phyloP scores from a whole-genome alignment of 106 monocot species.

The Dendrobium catenatum region DNA sequence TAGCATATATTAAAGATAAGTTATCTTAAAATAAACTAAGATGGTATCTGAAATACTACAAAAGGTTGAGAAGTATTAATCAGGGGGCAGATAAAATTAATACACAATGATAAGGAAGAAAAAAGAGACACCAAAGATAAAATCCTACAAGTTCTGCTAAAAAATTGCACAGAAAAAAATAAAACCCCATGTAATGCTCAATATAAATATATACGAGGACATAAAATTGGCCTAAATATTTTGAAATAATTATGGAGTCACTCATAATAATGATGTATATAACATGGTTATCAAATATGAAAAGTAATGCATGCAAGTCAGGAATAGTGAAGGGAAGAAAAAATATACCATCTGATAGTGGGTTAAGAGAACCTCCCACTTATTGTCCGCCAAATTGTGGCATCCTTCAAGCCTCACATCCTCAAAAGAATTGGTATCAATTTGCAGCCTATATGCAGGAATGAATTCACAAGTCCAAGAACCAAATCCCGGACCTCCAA shows the following conservation, averaged over 20 bases:
- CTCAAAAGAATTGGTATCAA: conserved; percentile 43
- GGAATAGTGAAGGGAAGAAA: conserved; percentile 20
- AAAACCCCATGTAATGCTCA: not conserved
- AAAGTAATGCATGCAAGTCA: not conserved
- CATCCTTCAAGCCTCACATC: conserved; percentile 67
- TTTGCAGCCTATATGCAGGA: conserved; percentile 63
- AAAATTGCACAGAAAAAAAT: not conserved
- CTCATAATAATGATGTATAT: not conserved
- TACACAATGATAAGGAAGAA: not conserved
- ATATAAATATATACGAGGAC: not conserved
- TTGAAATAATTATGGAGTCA: not conserved
- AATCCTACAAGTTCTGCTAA: no score
- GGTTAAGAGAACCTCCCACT: conserved; percentile 87
- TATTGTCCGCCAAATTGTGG: conserved; percentile 47
- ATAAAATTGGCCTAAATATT: not conserved
- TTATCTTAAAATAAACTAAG: no score
- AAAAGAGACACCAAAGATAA: not conserved
- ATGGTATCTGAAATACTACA: not conserved
- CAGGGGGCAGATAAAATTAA: not conserved
- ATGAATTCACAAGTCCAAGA: conserved; percentile 58
- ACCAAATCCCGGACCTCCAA: conserved; percentile 35
- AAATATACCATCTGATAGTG: conserved; percentile 91
- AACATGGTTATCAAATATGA: not conserved
- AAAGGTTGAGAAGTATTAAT: not conserved
- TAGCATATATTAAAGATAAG: no score